Evolutionary conservation across 306 rosid genomes (phyloP).

Genomic region (Trifolium fragiferum): DNA sequence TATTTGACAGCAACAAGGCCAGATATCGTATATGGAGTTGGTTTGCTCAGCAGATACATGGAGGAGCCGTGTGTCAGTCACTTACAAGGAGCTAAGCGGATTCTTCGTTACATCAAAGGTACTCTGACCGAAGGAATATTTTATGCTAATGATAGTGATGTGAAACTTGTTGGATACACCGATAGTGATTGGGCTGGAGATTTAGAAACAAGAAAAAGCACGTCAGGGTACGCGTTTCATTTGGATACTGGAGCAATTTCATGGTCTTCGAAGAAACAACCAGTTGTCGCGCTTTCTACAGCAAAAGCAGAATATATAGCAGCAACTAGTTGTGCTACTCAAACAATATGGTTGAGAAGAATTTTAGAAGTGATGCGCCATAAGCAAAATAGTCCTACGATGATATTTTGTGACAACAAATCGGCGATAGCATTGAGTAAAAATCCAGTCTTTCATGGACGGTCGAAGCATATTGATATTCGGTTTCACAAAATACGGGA

Average conservation of each 20-base stretch:
- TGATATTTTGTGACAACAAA: no score
- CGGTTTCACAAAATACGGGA: neutral
- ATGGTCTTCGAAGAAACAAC: neutral
- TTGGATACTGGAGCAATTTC: neutral
- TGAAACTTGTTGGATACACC: neutral
- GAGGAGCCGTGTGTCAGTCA: no score
- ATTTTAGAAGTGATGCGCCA: no score
- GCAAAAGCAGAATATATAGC: no score
- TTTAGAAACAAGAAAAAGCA: neutral
- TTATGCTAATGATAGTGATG: neutral
- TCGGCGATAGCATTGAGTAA: neutral
- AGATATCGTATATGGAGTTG: neutral
- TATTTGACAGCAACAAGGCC: neutral
- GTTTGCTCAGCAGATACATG: neutral
- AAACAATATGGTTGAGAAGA: no score
- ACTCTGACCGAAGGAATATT: neutral
- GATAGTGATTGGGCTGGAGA: neutral
- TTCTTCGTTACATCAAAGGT: no score
- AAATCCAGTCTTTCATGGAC: neutral
- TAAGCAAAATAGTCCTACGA: no score
- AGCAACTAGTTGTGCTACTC: no score
- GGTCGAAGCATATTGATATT: neutral
- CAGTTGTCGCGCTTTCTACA: no score
- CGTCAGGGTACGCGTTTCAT: neutral
- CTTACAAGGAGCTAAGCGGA: no score